These are phyloP conservation scores for Scytalidium sp. DNA, from an alignment of 2,329 filamentous ascomycete species.

Conservation along the genomic window DNA sequence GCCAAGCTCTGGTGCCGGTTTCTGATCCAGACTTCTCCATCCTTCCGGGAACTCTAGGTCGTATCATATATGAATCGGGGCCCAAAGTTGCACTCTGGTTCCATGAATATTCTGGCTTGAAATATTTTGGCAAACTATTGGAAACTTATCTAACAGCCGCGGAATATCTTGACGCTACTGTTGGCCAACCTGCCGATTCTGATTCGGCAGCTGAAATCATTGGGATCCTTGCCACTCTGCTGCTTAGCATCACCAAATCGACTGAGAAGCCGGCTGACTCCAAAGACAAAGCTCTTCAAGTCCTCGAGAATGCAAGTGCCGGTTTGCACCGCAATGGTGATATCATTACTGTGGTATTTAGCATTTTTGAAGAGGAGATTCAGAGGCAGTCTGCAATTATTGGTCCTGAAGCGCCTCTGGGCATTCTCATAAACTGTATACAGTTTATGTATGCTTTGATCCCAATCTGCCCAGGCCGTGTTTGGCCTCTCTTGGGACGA, in stretches of 20 bases:
- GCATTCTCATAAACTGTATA: conserved; percentile 67
- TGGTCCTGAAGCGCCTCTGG: conserved; percentile 45
- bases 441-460: conserved; percentile 77
- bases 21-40: conserved; percentile 53
- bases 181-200: conserved; percentile 43
- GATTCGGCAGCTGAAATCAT: conserved; percentile 73
- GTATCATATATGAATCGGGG: conserved; percentile 74
- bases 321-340: conserved; percentile 58
- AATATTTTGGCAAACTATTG: conserved; percentile 73
- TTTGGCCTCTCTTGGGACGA: conserved; percentile 86
- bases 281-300: conserved; percentile 32
- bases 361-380: conserved; percentile 74
- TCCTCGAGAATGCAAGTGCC: conserved; percentile 58
- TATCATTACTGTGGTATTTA: conserved; percentile 76
- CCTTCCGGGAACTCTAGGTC: conserved; percentile 62
- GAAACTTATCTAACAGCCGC: conserved; percentile 62
- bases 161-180: conserved; percentile 40
- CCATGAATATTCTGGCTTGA: conserved; percentile 73
- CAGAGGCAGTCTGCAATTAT: conserved; percentile 39
- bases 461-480: conserved; percentile 70
- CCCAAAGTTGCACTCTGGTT: conserved; percentile 74
- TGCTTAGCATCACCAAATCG: conserved; percentile 40
- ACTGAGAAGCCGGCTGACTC: conserved; percentile 31
- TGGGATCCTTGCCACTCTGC: conserved; percentile 67
- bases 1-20: conserved; percentile 16